Base-by-base conservation (phyloP, 2,329 filamentous ascomycete species). In the Furcasterigmium furcatum region DNA sequence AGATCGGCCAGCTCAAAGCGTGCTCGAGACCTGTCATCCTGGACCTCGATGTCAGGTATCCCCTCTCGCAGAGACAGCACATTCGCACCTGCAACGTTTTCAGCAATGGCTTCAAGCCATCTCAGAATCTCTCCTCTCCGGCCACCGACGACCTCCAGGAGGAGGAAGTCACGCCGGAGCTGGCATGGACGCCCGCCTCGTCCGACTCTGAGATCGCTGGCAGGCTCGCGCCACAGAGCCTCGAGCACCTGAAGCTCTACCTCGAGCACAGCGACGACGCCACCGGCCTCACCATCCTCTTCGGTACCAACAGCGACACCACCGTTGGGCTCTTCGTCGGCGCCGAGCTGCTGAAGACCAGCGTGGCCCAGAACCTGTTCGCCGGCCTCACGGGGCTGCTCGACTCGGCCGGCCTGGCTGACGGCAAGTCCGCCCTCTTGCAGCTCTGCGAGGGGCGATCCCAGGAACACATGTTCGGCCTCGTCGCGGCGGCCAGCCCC, bases 381-480 rank as follows among this genome's bases (percentile, higher is more conserved):
- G 25, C 27, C 29, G 25, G 32, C 20, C 46, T 50, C 30, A 20
- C 41, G 2, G 19, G 16, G 29, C 14, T 20, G 14, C 43, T 48
- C 22, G 20, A 18, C 16, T 10, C 20, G 4, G 22, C 24, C n/a
- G 40, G 46, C 13, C 38, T 47, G n/a, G 43, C 46, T 19, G 27
- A 44, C 13, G 51, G 44, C 12, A 43, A 38, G 30, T 45, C 51
- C 8, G 48, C 44, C 13, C 49, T 58, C 27, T 55, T 61, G 43
- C 59, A 65, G 46, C 55, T 63, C 21, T 64, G 61, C 46, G 52
- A 54, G 36, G 57, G 50, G 19, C 53, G 57, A 38, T 56, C 52
- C 18, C 47, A 56, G 8, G 51, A 59, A 38, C 58, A 63, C 41
- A 52, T 50, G 13, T 53, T 64, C 35, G 61, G 63, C n/a, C 47